phyloP scores from a whole-genome alignment of 768 basidiomycete species.

The Amanita rubescens region DNA sequence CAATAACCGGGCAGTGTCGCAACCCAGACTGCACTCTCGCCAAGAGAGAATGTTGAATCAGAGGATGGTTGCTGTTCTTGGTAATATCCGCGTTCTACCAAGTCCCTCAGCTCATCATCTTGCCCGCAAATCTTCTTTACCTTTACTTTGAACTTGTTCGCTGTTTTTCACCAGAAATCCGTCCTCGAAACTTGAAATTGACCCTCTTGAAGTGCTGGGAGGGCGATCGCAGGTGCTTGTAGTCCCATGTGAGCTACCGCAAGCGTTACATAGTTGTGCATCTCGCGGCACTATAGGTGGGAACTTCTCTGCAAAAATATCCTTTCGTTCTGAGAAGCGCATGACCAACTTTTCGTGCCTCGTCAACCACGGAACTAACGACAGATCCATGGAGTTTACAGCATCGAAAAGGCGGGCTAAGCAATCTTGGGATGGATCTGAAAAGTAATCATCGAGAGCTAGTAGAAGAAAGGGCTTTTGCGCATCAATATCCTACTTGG shows the following conservation, averaged over 20 bases:
- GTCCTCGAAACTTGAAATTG: constrained; percentile 66
- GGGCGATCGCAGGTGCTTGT: constrained; percentile 29
- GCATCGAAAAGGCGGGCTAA: constrained; percentile 87
- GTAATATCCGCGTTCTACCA: constrained; percentile 13
- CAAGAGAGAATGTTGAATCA: constrained; percentile 69
- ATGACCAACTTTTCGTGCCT: constrained; percentile 84
- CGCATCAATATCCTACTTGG: constrained; percentile 33
- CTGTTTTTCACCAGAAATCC: constrained; percentile 43
- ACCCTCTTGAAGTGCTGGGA: constrained; percentile 50
- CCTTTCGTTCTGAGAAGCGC: constrained; percentile 85
- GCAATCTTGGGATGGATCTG: constrained; percentile 82
- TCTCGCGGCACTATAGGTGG: constrained; percentile 26
- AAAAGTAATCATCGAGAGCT: constrained; percentile 93
- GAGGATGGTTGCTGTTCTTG: constrained; percentile 47
- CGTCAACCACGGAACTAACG: constrained; percentile 69
- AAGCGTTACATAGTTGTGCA: constrained; percentile 4
- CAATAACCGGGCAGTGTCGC: constrained; percentile 31
- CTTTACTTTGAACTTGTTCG: constrained; percentile 27
- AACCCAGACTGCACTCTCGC: constrained; percentile 81
- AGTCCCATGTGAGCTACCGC: not conserved
- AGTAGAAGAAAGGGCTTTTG: constrained; percentile 77
- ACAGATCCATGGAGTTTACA: constrained; percentile 85
- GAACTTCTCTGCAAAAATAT: constrained; percentile 87
- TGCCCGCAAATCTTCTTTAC: constrained; percentile 21
- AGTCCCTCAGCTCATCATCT: constrained; percentile 12